A percentile compares a stretch with the other conserved stretches of the same genome.
These are phyloP conservation scores for Fusarium protoensiforme DNA, from an alignment of 2,329 filamentous ascomycete species.

Conservation along the genomic window DNA sequence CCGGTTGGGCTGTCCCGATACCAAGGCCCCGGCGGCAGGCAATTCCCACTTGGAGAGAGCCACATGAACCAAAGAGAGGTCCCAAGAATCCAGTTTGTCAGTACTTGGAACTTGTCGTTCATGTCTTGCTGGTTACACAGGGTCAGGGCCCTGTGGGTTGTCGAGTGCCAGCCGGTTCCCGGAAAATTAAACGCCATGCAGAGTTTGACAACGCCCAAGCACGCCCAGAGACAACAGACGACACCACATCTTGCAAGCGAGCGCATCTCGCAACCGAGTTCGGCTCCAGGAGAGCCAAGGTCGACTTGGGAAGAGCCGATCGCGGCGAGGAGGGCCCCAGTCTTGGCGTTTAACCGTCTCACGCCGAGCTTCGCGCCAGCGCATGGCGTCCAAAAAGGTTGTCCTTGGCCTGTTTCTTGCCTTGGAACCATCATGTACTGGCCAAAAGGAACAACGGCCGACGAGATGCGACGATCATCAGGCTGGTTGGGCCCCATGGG, in stretches of 20 bases:
- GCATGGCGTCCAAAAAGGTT: background rate
- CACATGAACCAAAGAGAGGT: background rate
- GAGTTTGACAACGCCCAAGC: background rate
- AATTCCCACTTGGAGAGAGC: background rate
- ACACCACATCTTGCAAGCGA: background rate
- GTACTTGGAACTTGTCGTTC: background rate
- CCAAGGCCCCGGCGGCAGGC: slow-evolving; percentile 2
- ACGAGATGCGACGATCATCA: background rate
- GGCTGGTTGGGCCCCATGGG: background rate
- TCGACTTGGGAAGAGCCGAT: background rate
- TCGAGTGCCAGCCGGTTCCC: background rate
- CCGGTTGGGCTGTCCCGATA: background rate
- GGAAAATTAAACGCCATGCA: background rate
- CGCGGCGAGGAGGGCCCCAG: background rate
- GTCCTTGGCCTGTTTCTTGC: background rate
- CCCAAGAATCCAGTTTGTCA: background rate
- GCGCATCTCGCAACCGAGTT: background rate
- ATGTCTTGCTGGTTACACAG: background rate
- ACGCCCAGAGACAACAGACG: background rate
- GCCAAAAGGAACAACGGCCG: background rate
- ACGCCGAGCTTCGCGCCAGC: background rate
- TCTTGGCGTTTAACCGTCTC: background rate
- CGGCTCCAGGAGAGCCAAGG: background rate
- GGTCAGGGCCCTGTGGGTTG: background rate
- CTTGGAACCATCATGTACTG: background rate